These are phyloP conservation scores for Sedum album DNA, from an alignment of 164 flowering plant species.

Conservation along the genomic window DNA sequence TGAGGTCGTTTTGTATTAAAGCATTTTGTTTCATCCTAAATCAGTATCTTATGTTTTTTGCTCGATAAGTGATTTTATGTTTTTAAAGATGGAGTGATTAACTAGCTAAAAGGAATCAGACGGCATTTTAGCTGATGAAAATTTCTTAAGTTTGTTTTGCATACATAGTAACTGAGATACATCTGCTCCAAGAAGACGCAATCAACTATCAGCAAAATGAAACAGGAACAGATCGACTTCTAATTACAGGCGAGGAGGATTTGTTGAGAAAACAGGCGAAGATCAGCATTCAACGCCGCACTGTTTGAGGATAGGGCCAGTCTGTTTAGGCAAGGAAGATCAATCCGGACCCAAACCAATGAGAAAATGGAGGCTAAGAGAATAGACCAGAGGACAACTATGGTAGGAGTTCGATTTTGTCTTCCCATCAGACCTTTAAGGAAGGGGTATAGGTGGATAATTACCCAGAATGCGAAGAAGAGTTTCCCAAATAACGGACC, in stretches of 20 bases:
- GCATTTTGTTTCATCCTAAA: too few relatives aligned
- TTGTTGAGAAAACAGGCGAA: background rate
- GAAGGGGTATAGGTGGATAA: conserved; percentile 9
- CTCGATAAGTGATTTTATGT: too few relatives aligned
- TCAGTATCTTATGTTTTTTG: too few relatives aligned
- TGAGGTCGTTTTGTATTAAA: too few relatives aligned
- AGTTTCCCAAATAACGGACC: conserved; percentile 11
- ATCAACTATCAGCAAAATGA: too few relatives aligned
- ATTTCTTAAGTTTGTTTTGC: too few relatives aligned
- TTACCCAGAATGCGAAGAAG: conserved; percentile 11
- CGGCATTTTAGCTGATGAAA: too few relatives aligned
- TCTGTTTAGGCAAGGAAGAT: conserved; percentile 10
- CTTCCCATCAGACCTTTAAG: conserved; percentile 10
- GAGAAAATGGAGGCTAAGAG: conserved; percentile 10
- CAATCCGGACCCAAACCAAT: conserved; percentile 9
- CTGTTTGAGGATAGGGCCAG: conserved; percentile 11
- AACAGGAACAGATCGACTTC: too few relatives aligned
- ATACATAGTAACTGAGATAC: too few relatives aligned
- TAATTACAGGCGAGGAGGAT: background rate
- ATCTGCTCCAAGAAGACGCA: too few relatives aligned
- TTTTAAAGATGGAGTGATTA: too few relatives aligned
- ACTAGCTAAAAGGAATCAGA: too few relatives aligned
- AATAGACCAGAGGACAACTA: conserved; percentile 10
- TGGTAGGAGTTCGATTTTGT: conserved; percentile 8
- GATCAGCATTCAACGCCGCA: conserved; percentile 8